Evolutionary conservation across 805 yeast species (phyloP).

Genomic region (Gaillardinia entomophila): DNA sequence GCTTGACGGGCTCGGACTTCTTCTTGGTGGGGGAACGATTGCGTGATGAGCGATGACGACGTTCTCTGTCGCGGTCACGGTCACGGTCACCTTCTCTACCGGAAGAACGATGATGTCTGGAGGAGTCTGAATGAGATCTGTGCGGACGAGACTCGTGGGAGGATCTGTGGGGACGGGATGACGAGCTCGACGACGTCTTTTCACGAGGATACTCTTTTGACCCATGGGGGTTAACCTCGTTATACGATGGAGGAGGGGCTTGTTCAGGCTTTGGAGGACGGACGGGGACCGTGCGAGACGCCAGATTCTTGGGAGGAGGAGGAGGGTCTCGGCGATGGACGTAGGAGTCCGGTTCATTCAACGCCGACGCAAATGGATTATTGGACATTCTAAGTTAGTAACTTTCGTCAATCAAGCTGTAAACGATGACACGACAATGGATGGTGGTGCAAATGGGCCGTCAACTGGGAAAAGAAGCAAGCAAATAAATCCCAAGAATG

Average conservation of each 20-base stretch:
- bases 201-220: constrained; percentile 50
- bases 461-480: too few species aligned
- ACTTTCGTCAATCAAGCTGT: too few species aligned
- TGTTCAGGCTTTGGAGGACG: constrained; percentile 12
- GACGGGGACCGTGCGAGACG: constrained; percentile 7
- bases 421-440: too few species aligned
- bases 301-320: constrained; percentile 19
- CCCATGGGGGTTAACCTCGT: constrained; percentile 51
- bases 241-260: constrained; percentile 60
- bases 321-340: constrained; percentile 34
- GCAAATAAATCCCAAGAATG: too few species aligned
- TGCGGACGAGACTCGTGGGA: constrained; percentile 13
- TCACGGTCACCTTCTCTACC: constrained; percentile 8
- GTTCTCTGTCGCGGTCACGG: constrained; percentile 7
- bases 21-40: constrained; percentile 36
- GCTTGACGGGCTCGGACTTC: constrained; percentile 41
- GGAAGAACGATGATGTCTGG: constrained; percentile 9
- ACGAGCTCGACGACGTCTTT: constrained; percentile 25
- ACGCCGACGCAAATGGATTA: constrained; percentile 50
- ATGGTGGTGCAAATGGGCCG: too few species aligned
- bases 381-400: constrained; percentile 34
- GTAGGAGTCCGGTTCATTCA: constrained; percentile 31
- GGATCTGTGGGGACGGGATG: constrained; percentile 13
- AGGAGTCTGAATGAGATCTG: constrained; percentile 13
- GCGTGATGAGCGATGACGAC: constrained; percentile 9